Evolutionary conservation across 2,329 filamentous ascomycete genomes (phyloP).

Genomic region (Aureobasidium vineae): DNA sequence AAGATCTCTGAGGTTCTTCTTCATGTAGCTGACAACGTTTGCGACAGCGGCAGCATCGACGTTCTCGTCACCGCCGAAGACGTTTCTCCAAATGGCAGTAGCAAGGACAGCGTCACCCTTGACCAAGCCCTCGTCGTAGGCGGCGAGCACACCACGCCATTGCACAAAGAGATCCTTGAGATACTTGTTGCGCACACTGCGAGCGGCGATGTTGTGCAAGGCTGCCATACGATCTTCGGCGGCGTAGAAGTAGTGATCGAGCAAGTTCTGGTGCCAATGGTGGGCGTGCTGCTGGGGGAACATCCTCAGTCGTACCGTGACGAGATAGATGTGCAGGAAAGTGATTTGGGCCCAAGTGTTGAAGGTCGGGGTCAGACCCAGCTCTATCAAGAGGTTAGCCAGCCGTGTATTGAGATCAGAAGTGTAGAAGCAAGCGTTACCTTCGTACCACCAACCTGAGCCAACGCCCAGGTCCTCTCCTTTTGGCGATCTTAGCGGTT

Average conservation of each 20-base stretch:
- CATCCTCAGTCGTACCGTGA: constrained; percentile 78
- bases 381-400: constrained; percentile 53
- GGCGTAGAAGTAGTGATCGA: constrained; percentile 93
- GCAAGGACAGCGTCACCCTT: constrained; percentile 75
- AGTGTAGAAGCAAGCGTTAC: constrained; percentile 47
- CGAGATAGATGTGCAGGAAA: constrained; percentile 92
- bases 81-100: constrained; percentile 86
- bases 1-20: constrained; percentile 56
- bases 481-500: constrained; percentile 67
- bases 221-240: constrained; percentile 81
- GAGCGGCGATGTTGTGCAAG: constrained; percentile 65
- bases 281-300: constrained; percentile 67
- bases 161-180: constrained; percentile 88
- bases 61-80: constrained; percentile 72
- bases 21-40: constrained; percentile 62
- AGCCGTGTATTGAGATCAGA: neutral
- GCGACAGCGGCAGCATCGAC: constrained; percentile 62
- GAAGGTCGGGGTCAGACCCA: constrained; percentile 81
- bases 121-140: constrained; percentile 78
- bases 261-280: constrained; percentile 82
- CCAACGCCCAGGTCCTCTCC: constrained; percentile 81
- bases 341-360: constrained; percentile 95
- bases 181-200: constrained; percentile 58
- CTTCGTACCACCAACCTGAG: constrained; percentile 75
- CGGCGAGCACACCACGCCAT: constrained; percentile 82